phyloP scores from a whole-genome alignment of 2,329 filamentous ascomycete genomes.

The Colletotrichum neosansevieriae region DNA sequence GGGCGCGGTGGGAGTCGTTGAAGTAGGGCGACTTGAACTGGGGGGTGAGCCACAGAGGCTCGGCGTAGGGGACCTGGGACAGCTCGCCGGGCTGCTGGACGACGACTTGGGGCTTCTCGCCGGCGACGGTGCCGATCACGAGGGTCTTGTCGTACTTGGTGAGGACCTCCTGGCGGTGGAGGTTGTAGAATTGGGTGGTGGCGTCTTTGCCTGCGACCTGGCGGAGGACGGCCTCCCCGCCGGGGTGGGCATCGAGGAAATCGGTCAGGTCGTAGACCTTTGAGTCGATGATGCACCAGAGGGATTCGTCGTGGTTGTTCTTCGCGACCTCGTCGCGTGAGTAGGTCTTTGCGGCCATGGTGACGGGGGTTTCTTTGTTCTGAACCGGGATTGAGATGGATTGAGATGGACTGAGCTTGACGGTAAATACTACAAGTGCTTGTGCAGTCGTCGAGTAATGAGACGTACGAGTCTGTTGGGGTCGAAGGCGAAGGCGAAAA shows the following conservation, averaged over 20 bases:
- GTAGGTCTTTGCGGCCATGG: conserved; percentile 61
- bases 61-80: conserved; percentile 83
- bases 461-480: not conserved
- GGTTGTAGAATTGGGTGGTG: conserved; percentile 88
- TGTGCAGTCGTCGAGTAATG: not conserved
- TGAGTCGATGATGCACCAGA: conserved; percentile 89
- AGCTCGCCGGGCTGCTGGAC: conserved; percentile 78
- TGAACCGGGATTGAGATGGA: not conserved
- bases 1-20: conserved; percentile 76
- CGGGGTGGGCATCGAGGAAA: conserved; percentile 87
- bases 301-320: conserved; percentile 80
- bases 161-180: conserved; percentile 91
- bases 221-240: conserved; percentile 81
- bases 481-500: not conserved
- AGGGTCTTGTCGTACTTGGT: conserved; percentile 78
- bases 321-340: conserved; percentile 77
- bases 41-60: conserved; percentile 84
- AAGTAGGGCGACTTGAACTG: conserved; percentile 85
- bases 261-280: conserved; percentile 89
- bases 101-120: conserved; percentile 81
- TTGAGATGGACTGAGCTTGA: too few relatives aligned
- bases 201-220: conserved; percentile 87
- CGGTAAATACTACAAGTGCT: not conserved
- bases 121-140: conserved; percentile 79
- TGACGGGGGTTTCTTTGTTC: conserved; percentile 12